These are phyloP conservation scores for Aspergillus pseudonomiae DNA, from an alignment of 2,329 filamentous ascomycete genomes.

Conservation along the genomic window DNA sequence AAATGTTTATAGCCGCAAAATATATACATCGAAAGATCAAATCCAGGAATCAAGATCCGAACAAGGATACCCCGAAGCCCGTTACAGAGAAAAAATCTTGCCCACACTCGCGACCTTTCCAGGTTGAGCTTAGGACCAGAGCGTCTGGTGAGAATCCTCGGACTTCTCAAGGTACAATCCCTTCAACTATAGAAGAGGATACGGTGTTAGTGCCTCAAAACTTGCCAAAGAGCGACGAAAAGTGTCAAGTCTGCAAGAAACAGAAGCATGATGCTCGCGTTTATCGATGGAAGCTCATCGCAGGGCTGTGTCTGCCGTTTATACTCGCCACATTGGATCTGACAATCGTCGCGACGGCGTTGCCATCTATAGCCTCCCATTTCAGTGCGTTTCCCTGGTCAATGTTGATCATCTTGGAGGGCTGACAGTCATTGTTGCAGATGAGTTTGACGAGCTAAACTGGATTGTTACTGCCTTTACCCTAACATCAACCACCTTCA, in stretches of 20 bases:
- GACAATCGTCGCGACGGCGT: slow-evolving; percentile 64
- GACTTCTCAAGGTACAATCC: not conserved
- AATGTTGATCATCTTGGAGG: not conserved
- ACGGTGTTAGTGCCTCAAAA: not conserved
- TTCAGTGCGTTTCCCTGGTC: slow-evolving; percentile 52
- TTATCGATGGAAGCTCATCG: slow-evolving; percentile 62
- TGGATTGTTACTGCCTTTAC: slow-evolving; percentile 73
- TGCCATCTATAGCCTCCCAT: slow-evolving; percentile 66
- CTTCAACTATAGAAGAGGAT: not conserved
- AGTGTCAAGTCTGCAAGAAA: slow-evolving; percentile 29
- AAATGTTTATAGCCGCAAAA: slow-evolving; percentile 4
- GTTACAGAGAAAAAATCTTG: slow-evolving; percentile 6
- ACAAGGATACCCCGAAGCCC: not conserved
- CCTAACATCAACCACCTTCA: slow-evolving; percentile 67
- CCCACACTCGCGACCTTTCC: slow-evolving; percentile 10
- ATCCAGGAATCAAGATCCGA: not conserved
- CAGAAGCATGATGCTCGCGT: slow-evolving; percentile 40
- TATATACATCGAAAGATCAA: slow-evolving; percentile 6
- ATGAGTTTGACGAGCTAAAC: slow-evolving; percentile 61
- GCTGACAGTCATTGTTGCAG: slow-evolving; percentile 29
- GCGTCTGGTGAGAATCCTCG: not conserved
- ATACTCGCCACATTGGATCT: slow-evolving; percentile 65
- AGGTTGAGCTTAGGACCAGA: not conserved
- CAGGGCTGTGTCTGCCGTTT: slow-evolving; percentile 63
- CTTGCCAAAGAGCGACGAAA: not conserved